Evolutionary conservation across 768 basidiomycete species (phyloP).

Genomic region (Leccinum arenicola): DNA sequence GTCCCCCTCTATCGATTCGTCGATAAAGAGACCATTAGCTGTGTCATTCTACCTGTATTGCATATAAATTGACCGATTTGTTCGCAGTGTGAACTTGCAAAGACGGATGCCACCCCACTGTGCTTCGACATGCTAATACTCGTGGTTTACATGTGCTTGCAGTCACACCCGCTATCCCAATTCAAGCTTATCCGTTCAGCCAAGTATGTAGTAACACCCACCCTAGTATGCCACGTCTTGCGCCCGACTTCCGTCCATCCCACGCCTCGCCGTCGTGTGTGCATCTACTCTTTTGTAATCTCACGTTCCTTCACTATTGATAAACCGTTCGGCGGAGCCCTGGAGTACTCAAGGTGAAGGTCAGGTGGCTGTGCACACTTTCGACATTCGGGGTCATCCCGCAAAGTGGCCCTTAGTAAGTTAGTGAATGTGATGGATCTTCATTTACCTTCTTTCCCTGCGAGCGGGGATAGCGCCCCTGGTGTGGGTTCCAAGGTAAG

Average conservation of each 20-base stretch:
- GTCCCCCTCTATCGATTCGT: conserved; percentile 72
- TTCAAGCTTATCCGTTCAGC: not conserved
- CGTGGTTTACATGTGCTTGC: conserved; percentile 40
- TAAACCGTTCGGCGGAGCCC: conserved; percentile 62
- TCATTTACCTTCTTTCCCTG: not conserved
- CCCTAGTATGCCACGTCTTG: conserved; percentile 84
- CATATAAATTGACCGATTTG: conserved; percentile 42
- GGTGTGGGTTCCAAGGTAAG: not conserved
- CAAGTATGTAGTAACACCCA: not conserved
- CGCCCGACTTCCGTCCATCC: conserved; percentile 75
- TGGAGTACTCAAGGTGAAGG: conserved; percentile 38
- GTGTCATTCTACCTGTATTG: not conserved
- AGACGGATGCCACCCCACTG: conserved; percentile 60
- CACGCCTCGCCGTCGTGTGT: conserved; percentile 53
- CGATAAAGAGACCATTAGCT: not conserved
- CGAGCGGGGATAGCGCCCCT: not conserved
- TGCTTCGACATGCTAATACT: conserved; percentile 30
- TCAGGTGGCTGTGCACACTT: conserved; percentile 48
- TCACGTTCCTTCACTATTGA: conserved; percentile 55
- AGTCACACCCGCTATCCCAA: not conserved
- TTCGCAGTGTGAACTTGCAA: conserved; percentile 47
- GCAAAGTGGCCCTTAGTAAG: not conserved
- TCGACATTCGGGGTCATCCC: conserved; percentile 16
- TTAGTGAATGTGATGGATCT: not conserved
- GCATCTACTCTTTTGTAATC: conserved; percentile 63